Evolutionary conservation across 805 yeast genomes (phyloP).

Genomic region (Kluyveromyces dobzhanskii): DNA sequence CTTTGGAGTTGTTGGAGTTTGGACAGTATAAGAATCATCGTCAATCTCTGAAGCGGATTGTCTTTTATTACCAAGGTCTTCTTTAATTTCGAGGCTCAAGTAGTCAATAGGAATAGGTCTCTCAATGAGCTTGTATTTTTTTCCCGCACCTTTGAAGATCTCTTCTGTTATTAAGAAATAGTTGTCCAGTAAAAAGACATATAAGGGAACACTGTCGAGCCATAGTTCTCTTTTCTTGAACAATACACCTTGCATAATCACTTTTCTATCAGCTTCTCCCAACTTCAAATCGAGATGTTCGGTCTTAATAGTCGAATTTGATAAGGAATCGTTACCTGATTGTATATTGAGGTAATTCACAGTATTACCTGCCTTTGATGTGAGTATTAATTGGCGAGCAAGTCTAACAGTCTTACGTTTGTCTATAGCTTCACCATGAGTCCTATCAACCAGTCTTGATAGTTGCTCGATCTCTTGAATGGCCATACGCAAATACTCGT

Average conservation of each 20-base stretch:
- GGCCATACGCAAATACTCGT: conserved; percentile 42
- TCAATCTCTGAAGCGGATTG: background rate
- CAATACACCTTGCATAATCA: conserved; percentile 52
- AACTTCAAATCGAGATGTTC: conserved; percentile 38
- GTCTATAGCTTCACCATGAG: conserved; percentile 54
- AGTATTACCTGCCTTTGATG: conserved; percentile 16
- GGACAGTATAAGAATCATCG: background rate
- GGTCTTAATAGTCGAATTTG: conserved; percentile 5
- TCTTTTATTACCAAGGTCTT: conserved; percentile 8
- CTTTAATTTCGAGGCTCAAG: conserved; percentile 43
- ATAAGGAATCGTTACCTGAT: background rate
- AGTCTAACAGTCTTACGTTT: conserved; percentile 46
- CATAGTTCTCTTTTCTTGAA: conserved; percentile 56
- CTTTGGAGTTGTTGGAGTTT: conserved; percentile 14
- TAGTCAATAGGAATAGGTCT: conserved; percentile 56
- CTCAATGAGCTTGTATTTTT: conserved; percentile 38
- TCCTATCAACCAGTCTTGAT: conserved; percentile 52
- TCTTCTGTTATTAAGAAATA: conserved; percentile 58
- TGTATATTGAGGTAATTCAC: conserved; percentile 20
- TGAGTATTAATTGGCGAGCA: conserved; percentile 29
- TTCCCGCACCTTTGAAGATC: conserved; percentile 32
- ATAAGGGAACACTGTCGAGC: conserved; percentile 43
- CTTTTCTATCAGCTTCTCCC: conserved; percentile 44
- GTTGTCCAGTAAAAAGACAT: conserved; percentile 61
- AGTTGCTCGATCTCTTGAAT: conserved; percentile 45